Percentiles rank a stretch among this genome's conserved stretches.
Conservation (phyloP, 2,329 filamentous ascomycete genomes). For the Helicocarpus griseus region DNA sequence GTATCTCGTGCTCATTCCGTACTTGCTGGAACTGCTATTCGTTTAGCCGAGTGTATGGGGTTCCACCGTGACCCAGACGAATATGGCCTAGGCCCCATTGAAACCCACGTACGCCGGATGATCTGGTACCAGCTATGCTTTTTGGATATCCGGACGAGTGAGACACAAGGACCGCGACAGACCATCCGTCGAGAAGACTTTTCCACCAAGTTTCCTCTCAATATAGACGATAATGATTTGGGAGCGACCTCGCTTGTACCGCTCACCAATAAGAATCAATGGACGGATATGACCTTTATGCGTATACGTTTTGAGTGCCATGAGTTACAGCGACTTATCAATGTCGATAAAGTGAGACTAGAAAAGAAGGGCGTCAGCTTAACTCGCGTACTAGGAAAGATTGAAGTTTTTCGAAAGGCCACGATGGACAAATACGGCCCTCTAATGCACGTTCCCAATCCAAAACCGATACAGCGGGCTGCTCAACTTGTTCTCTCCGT, state of each 20-base stretch:
- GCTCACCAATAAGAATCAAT: constrained; percentile 42
- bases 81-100: constrained; percentile 56
- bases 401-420: constrained; percentile 56
- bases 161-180: constrained; percentile 62
- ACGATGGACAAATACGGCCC: constrained; percentile 58
- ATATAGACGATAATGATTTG: constrained; percentile 59
- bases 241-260: constrained; percentile 30
- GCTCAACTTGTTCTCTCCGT: constrained; percentile 56
- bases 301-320: constrained; percentile 63
- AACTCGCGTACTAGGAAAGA: constrained; percentile 55
- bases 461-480: constrained; percentile 50
- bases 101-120: constrained; percentile 61
- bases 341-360: constrained; percentile 58
- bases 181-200: constrained; percentile 65
- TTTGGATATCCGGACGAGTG: constrained; percentile 63
- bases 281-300: constrained; percentile 59
- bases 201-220: constrained; percentile 62
- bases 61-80: constrained; percentile 60
- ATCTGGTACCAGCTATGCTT: constrained; percentile 73
- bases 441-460: constrained; percentile 47
- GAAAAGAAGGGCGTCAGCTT: constrained; percentile 53
- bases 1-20: constrained; percentile 65
- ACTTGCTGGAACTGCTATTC: constrained; percentile 59
- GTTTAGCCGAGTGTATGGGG: constrained; percentile 69
- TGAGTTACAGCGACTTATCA: constrained; percentile 62